Evolutionary conservation across 2,329 filamentous ascomycete species (phyloP).

Genomic region (Domatiomyces catenatus): DNA sequence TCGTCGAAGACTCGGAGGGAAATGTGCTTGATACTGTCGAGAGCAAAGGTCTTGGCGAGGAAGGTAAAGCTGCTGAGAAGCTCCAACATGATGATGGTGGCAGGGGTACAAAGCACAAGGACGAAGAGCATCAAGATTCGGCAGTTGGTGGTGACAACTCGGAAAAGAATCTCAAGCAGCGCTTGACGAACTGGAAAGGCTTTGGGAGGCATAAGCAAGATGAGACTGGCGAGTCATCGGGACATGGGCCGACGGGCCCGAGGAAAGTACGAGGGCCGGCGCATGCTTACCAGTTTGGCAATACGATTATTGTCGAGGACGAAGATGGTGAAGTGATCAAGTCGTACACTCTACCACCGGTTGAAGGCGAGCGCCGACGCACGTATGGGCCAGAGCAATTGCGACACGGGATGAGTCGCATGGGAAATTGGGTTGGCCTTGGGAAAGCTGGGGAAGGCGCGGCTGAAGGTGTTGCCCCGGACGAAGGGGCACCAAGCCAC

Average conservation of each 20-base stretch:
- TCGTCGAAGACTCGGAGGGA: constrained; percentile 75
- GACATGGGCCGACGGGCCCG: constrained; percentile 19
- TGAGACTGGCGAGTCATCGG: constrained; percentile 11
- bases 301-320: constrained; percentile 56
- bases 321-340: constrained; percentile 54
- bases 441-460: constrained; percentile 11
- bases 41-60: constrained; percentile 31
- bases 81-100: constrained; percentile 38
- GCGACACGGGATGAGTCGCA: constrained; percentile 38
- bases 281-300: constrained; percentile 52
- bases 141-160: constrained; percentile 23
- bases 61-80: constrained; percentile 45
- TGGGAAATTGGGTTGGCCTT: constrained; percentile 46
- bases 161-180: constrained; percentile 29
- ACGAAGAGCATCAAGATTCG: constrained; percentile 24
- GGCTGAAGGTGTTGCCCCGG: constrained; percentile 2
- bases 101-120: constrained; percentile 32
- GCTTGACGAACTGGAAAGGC: constrained; percentile 32
- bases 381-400: constrained; percentile 21
- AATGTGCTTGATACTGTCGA: constrained; percentile 61
- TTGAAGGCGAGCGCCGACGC: constrained; percentile 17
- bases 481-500: constrained; percentile 18
- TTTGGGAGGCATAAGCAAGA: constrained; percentile 27
- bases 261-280: constrained; percentile 35
- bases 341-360: constrained; percentile 46